Conservation (phyloP, 2,329 filamentous ascomycete genomes). For the Cladosporium sp. region DNA sequence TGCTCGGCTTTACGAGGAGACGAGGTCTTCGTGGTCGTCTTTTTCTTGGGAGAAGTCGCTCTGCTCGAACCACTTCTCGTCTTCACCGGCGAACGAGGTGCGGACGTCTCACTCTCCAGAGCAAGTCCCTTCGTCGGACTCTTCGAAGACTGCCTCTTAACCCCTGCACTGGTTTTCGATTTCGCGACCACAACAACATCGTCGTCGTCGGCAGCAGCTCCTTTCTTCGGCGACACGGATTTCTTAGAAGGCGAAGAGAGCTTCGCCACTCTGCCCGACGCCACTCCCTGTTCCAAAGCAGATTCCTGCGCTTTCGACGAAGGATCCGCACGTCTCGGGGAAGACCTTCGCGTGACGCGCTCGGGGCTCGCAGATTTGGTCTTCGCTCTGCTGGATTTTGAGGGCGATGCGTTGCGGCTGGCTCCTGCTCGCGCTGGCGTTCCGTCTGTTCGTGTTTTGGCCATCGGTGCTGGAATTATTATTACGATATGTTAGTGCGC, state of each 20-base stretch:
- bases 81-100: no score
- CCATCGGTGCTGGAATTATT: background rate
- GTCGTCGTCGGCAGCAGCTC: constrained; percentile 1
- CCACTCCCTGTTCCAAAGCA: background rate
- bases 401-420: background rate
- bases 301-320: constrained; percentile 1
- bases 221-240: constrained; percentile 1
- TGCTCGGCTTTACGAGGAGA: no score
- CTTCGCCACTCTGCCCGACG: constrained; percentile 6
- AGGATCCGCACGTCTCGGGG: background rate
- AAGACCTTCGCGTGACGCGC: background rate
- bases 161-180: no score
- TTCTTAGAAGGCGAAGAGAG: constrained; percentile 12
- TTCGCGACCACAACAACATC: no score
- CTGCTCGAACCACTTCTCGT: no score
- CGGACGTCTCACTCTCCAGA: no score
- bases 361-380: background rate
- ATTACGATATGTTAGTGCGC: no score
- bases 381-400: background rate
- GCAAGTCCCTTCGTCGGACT: no score
- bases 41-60: no score
- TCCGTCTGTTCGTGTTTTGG: constrained; percentile 6
- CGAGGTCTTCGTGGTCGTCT: no score
- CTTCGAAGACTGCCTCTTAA: no score
- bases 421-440: constrained; percentile 1